These are phyloP conservation scores for Pterocarpus macrocarpus DNA, from an alignment of 306 rosid species.

Conservation along the genomic window DNA sequence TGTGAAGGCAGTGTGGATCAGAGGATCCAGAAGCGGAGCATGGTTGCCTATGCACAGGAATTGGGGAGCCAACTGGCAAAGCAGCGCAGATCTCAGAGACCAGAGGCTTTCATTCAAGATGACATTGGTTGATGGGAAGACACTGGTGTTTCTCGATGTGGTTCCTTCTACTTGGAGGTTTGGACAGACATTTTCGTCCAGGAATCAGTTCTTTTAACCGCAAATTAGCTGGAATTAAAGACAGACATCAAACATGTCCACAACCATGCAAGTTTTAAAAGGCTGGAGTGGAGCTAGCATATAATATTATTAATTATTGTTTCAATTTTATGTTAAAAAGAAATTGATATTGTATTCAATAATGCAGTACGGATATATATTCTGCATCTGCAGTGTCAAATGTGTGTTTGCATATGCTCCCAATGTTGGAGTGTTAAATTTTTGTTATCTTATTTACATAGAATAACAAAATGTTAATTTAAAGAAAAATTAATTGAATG, in stretches of 20 bases:
- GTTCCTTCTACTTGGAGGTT: constrained; percentile 84
- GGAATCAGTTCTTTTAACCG: constrained; percentile 59
- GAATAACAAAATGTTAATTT: neutral
- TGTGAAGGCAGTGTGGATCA: constrained; percentile 69
- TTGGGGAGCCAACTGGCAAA: constrained; percentile 94
- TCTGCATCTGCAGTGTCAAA: constrained; percentile 6
- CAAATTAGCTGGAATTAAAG: neutral
- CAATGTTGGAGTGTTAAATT: constrained; percentile 6
- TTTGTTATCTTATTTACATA: neutral
- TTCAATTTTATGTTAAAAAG: neutral
- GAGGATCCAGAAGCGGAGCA: constrained; percentile 54
- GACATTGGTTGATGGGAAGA: constrained; percentile 63
- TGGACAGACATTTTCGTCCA: constrained; percentile 83
- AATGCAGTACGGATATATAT: neutral
- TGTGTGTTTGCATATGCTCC: constrained; percentile 26
- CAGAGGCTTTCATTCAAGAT: constrained; percentile 79
- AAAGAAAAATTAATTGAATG: no score
- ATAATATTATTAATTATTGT: neutral
- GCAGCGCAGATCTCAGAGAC: constrained; percentile 63
- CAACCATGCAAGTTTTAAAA: constrained; percentile 40
- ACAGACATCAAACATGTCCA: constrained; percentile 25
- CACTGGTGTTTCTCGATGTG: constrained; percentile 60
- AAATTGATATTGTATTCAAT: constrained; percentile 37
- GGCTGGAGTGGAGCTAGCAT: constrained; percentile 40
- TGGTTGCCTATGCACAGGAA: constrained; percentile 88